Evolutionary conservation across 208 protist genomes (phyloP), one percentile per base, ranked within the genome.

Genomic region (Acanthamoeba castellanii): DNA sequence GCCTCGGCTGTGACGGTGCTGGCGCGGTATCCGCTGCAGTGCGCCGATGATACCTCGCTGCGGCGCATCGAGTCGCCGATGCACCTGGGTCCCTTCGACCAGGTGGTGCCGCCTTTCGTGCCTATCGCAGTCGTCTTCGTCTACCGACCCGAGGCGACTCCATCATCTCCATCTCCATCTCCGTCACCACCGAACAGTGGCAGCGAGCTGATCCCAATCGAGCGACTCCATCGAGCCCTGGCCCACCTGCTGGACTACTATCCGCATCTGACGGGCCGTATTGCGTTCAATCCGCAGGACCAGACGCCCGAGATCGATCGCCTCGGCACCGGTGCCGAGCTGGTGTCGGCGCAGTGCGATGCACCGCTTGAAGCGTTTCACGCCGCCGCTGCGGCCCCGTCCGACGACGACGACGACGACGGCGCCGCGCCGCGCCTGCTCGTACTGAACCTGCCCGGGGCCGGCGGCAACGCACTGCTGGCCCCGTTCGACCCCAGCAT

Each of bases 111-210:
- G 18, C 52, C 90, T 50, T 84, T 81, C 22, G 68, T 94, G 27
- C 90, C 59, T 4, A 59, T 94, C 30, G 66, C 90, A 20, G 90
- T 94, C 25, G 90, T 94, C 70, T 94, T 94, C 16, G 66, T 94
- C 90, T 94, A 94, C 55, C 4, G 57, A 3, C 45, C 61, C 2
- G 42, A 34, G 27, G 37, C 84, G 6, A 18, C 34, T 20, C 18
- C 22, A 20, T 27, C 84, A 13, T 42, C 37, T 1, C 37, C 37
- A 42, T 42, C 37, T 42, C 3, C 37, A 42, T 42, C 37, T 42
- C 0, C 61, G 9, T 9, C 34, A 13, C 25, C 34, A 18, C 25
- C 55, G 22, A 18, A 2, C 64, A 81, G 18, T 32, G 13, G 34
- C 52, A 3, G 11, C 22, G 9, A 81, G 76, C 90, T 94, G 6